phyloP scores from a whole-genome alignment of 202 grass and related monocot species.

The Setaria italica region DNA sequence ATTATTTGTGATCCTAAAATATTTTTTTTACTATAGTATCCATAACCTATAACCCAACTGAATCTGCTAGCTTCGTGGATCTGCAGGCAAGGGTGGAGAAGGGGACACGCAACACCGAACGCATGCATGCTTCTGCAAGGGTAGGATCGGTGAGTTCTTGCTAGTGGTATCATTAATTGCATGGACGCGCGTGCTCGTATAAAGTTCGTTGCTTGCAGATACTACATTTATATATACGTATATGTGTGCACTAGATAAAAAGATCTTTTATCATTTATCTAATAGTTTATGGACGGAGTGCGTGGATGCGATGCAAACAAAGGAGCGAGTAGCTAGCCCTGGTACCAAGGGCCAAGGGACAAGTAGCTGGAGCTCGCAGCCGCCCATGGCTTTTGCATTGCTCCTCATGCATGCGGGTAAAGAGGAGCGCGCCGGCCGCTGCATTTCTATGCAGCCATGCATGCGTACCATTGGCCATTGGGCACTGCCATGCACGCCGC shows the following conservation, averaged over 20 bases:
- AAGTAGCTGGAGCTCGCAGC: constrained; percentile 35
- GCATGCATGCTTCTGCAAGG: too few species aligned
- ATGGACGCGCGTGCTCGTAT: too few species aligned
- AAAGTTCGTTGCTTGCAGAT: background rate
- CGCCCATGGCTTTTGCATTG: constrained; percentile 30
- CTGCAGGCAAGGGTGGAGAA: too few species aligned
- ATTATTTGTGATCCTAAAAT: too few species aligned
- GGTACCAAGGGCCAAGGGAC: background rate
- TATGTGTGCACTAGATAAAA: background rate
- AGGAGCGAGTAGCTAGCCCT: background rate
- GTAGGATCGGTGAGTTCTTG: background rate
- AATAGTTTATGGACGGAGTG: background rate
- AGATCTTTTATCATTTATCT: background rate
- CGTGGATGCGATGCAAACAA: background rate
- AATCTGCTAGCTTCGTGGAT: too few species aligned
- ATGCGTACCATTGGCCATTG: constrained; percentile 11
- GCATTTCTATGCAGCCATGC: constrained; percentile 14
- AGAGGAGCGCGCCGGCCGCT: constrained; percentile 19
- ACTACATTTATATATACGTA: background rate
- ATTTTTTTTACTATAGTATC: too few species aligned
- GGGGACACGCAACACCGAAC: too few species aligned
- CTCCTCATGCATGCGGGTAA: constrained; percentile 27
- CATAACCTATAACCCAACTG: too few species aligned
- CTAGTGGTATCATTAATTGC: background rate
- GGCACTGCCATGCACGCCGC: constrained; percentile 21